phyloP scores from a whole-genome alignment of 1,284 basidiomycete species.

The Sphaerobolus stellatus region DNA sequence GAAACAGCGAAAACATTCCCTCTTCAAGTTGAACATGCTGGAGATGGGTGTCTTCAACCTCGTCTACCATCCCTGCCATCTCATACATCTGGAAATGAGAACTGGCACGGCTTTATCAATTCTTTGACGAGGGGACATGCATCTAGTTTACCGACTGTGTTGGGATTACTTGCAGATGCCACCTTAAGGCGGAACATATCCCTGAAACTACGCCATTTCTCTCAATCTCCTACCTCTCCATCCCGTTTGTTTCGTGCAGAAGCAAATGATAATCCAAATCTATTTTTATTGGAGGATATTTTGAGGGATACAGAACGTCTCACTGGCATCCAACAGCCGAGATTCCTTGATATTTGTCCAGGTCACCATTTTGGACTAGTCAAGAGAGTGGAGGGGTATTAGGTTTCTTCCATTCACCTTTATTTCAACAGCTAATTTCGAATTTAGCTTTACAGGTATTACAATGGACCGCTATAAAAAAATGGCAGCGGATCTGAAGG shows the following conservation, averaged over 20 bases:
- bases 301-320: not conserved
- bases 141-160: not conserved
- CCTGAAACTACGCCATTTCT: not conserved
- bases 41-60: not conserved
- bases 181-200: not conserved
- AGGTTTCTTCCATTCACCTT: no score
- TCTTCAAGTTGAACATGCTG: not conserved
- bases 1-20: not conserved
- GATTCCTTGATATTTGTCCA: no score
- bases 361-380: no score
- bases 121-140: not conserved
- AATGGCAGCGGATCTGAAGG: no score
- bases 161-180: not conserved
- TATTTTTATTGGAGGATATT: conserved; percentile 1
- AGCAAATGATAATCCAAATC: not conserved
- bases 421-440: no score
- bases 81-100: not conserved
- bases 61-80: not conserved
- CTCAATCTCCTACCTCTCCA: not conserved
- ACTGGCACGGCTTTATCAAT: not conserved
- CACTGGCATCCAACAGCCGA: no score
- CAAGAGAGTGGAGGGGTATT: no score
- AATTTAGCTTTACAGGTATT: no score
- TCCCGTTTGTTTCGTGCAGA: not conserved
- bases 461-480: no score